A percentile compares a stretch with the other conserved stretches of the same genome.
These are phyloP conservation scores for Ricinus communis DNA, from an alignment of 345 rosid genomes.

Conservation along the genomic window DNA sequence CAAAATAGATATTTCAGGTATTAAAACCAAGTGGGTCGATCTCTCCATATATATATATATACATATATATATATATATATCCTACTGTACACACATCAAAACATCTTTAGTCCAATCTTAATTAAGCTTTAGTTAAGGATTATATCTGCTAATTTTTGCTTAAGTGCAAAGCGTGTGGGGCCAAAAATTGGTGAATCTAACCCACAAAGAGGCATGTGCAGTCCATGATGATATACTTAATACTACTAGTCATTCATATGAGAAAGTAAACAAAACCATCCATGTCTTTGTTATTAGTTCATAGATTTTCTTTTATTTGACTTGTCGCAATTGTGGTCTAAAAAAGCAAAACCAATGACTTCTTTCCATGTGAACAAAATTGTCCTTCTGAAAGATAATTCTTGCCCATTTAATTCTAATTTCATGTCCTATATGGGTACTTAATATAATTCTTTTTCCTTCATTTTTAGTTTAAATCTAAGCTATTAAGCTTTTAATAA, in stretches of 20 bases:
- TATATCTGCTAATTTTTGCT: background rate
- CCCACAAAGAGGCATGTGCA: conserved; percentile 27
- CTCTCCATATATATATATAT: no score
- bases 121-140: no score
- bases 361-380: conserved; percentile 28
- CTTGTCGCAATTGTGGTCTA: conserved; percentile 14
- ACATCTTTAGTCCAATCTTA: no score
- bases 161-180: conserved; percentile 30
- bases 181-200: conserved; percentile 20
- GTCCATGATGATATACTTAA: conserved; percentile 22
- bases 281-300: background rate
- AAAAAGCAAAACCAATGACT: conserved; percentile 13
- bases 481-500: no score
- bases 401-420: background rate
- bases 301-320: conserved; percentile 17
- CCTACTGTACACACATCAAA: background rate
- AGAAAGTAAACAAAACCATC: background rate
- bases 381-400: background rate
- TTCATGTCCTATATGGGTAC: no score
- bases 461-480: no score
- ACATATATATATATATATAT: no score
- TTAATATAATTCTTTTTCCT: no score
- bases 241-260: background rate
- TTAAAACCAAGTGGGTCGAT: background rate
- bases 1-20: background rate